phyloP scores from a whole-genome alignment of 164 flowering plant genomes.

The Stephania yunnanensis region DNA sequence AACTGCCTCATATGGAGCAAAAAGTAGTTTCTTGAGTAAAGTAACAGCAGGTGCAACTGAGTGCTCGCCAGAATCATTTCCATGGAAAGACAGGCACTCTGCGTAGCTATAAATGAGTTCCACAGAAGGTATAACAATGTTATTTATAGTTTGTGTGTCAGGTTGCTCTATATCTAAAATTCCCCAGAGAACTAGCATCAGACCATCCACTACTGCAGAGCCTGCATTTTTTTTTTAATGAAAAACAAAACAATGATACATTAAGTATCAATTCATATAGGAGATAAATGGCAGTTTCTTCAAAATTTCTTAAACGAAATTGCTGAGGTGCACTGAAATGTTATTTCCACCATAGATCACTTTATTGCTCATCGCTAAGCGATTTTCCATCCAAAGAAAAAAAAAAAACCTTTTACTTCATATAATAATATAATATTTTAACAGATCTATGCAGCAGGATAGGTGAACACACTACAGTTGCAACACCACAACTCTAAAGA shows the following conservation, averaged over 20 bases:
- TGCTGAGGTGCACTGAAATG: not conserved
- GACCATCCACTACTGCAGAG: constrained; percentile 84
- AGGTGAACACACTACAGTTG: too few species aligned
- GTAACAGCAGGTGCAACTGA: constrained; percentile 90
- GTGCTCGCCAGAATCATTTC: constrained; percentile 40
- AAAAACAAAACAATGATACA: not conserved
- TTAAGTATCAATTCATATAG: not conserved
- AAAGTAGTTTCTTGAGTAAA: constrained; percentile 69
- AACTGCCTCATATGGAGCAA: constrained; percentile 82
- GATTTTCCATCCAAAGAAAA: too few species aligned
- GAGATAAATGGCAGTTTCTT: not conserved
- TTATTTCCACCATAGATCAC: too few species aligned
- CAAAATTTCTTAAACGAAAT: not conserved
- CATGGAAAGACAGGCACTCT: constrained; percentile 83
- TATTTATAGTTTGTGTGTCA: constrained; percentile 90
- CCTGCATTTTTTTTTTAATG: constrained; percentile 34
- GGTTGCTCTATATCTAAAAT: constrained; percentile 92
- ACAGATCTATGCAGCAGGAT: too few species aligned
- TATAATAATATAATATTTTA: too few species aligned
- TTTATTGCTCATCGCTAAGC: too few species aligned
- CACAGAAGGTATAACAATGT: constrained; percentile 82
- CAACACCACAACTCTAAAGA: too few species aligned
- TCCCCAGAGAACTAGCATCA: constrained; percentile 95
- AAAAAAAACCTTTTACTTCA: too few species aligned
- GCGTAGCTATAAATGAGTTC: constrained; percentile 96